A percentile compares a stretch with the other conserved stretches of the same genome.
Evolutionary conservation across 2,329 filamentous ascomycete species (phyloP).

Genomic region (Lasiodiplodia theobromae): DNA sequence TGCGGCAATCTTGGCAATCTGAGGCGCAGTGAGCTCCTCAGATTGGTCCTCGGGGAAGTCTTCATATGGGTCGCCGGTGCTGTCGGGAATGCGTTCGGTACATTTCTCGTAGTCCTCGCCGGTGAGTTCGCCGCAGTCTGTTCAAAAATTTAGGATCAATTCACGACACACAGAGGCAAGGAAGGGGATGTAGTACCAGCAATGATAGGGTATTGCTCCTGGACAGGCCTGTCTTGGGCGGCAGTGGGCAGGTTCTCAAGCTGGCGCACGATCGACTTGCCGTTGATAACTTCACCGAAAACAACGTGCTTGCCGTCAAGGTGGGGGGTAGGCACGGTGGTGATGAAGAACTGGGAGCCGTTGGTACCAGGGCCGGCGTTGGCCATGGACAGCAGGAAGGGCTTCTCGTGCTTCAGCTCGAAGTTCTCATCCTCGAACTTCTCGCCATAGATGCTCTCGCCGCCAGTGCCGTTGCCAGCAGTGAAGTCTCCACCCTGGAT

Average conservation of each 20-base stretch:
- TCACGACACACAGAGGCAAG: background rate
- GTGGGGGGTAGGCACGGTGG: slow-evolving; percentile 92
- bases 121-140: slow-evolving; percentile 84
- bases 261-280: slow-evolving; percentile 88
- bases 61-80: slow-evolving; percentile 89
- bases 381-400: slow-evolving; percentile 96
- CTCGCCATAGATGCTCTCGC: slow-evolving; percentile 95
- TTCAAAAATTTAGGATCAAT: slow-evolving; percentile 21
- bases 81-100: slow-evolving; percentile 74
- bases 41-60: slow-evolving; percentile 91
- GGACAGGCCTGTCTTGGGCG: slow-evolving; percentile 76
- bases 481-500: slow-evolving; percentile 98
- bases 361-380: slow-evolving; percentile 96
- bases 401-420: slow-evolving; percentile 85
- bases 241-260: slow-evolving; percentile 84
- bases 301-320: slow-evolving; percentile 97
- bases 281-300: slow-evolving; percentile 91
- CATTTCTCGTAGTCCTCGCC: slow-evolving; percentile 72
- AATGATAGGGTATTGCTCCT: slow-evolving; percentile 70
- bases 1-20: slow-evolving; percentile 78
- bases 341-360: slow-evolving; percentile 98
- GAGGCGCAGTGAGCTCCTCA: slow-evolving; percentile 68
- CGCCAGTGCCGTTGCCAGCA: slow-evolving; percentile 89
- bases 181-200: slow-evolving; percentile 46
- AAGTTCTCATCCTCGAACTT: slow-evolving; percentile 99